Percentiles rank a stretch among this genome's conserved stretches.
phyloP scores from a whole-genome alignment of 2,329 filamentous ascomycete genomes.

The Tolypocladium ophioglossoides region DNA sequence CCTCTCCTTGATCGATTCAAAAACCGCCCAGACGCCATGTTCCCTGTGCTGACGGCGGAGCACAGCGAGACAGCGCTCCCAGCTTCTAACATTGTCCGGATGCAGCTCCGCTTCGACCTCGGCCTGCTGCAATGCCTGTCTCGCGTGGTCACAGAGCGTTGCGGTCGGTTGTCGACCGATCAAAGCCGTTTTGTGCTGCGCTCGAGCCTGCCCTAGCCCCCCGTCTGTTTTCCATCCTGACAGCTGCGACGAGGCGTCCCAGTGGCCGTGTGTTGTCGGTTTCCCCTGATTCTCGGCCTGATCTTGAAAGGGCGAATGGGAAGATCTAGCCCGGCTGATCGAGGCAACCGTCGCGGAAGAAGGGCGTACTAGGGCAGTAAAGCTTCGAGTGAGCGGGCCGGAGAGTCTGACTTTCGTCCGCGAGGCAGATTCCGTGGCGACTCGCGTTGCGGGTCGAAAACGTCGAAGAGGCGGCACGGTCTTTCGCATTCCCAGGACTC shows the following conservation, averaged over 20 bases:
- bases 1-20: slow-evolving; percentile 11
- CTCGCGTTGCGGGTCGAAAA: slow-evolving; percentile 8
- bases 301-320: slow-evolving; percentile 2
- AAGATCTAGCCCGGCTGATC: slow-evolving; percentile 2
- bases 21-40: slow-evolving; percentile 17
- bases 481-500: slow-evolving; percentile 19
- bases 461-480: slow-evolving; percentile 9
- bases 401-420: neutral
- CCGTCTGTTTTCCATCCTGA: slow-evolving; percentile 10
- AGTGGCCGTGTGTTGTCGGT: neutral
- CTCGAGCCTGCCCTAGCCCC: slow-evolving; percentile 7
- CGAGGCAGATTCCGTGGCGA: slow-evolving; percentile 1
- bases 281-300: neutral
- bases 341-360: slow-evolving; percentile 2
- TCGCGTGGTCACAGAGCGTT: neutral
- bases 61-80: slow-evolving; percentile 9
- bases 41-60: slow-evolving; percentile 10
- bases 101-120: slow-evolving; percentile 1
- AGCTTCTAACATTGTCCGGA: slow-evolving; percentile 7
- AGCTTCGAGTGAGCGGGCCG: slow-evolving; percentile 2
- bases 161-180: neutral
- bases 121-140: neutral
- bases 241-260: neutral
- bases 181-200: slow-evolving; percentile 2
- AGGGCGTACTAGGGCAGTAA: slow-evolving; percentile 8